These are phyloP conservation scores for Penicillium tannophilum DNA, from an alignment of 495 filamentous ascomycete species.

Conservation along the genomic window DNA sequence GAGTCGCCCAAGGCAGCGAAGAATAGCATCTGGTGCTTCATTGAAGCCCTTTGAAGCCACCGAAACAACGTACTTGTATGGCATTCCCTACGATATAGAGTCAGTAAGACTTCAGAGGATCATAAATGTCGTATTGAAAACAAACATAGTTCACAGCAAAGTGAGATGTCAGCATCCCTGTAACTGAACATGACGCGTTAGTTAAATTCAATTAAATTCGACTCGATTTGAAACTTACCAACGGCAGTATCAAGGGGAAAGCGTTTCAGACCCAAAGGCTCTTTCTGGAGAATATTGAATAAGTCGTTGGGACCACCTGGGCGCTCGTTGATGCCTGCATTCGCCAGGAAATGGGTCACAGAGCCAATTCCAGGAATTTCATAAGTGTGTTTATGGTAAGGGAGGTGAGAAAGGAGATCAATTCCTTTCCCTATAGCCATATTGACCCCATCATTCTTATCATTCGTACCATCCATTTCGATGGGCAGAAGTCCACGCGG, in stretches of 20 bases:
- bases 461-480: no score
- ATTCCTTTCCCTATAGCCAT: not conserved
- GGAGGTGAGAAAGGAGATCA: slow-evolving; percentile 5
- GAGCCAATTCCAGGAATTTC: slow-evolving; percentile 51
- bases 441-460: no score
- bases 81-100: slow-evolving; percentile 60
- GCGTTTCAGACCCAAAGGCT: slow-evolving; percentile 61
- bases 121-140: not conserved
- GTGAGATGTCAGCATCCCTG: slow-evolving; percentile 61
- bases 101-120: not conserved
- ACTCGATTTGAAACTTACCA: slow-evolving; percentile 31
- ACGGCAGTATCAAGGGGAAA: slow-evolving; percentile 45
- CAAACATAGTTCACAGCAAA: slow-evolving; percentile 75
- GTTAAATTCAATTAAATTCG: not conserved
- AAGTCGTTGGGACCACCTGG: slow-evolving; percentile 63
- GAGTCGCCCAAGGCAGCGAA: slow-evolving; percentile 59
- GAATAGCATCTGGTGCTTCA: slow-evolving; percentile 59
- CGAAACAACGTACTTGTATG: slow-evolving; percentile 78
- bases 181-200: slow-evolving; percentile 19
- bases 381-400: slow-evolving; percentile 36
- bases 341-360: slow-evolving; percentile 65
- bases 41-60: slow-evolving; percentile 65
- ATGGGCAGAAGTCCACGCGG: not conserved
- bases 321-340: slow-evolving; percentile 47
- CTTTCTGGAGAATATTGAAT: slow-evolving; percentile 60